Percentiles rank a stretch among this genome's conserved stretches.
Conservation (phyloP, 805 yeast genomes). For the Suhomyces sp. region DNA sequence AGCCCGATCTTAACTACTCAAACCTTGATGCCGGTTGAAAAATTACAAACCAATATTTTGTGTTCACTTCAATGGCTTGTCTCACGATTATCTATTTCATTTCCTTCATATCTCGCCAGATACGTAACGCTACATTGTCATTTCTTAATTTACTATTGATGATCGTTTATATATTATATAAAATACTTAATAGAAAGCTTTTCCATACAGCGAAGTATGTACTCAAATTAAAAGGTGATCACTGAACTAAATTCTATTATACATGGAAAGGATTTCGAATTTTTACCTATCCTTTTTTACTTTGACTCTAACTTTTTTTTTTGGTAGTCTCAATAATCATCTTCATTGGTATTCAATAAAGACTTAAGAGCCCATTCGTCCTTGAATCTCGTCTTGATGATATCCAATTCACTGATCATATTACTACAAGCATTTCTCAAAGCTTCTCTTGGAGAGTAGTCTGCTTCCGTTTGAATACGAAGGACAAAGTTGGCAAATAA, state of each 20-base stretch:
- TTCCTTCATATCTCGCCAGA: not conserved
- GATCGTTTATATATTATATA: not conserved
- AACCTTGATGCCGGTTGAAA: not conserved
- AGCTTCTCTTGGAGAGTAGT: conserved; percentile 88
- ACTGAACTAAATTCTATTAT: not conserved
- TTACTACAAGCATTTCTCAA: conserved; percentile 84
- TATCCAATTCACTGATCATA: conserved; percentile 74
- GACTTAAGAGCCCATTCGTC: conserved; percentile 93
- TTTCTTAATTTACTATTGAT: not conserved
- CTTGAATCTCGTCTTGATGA: conserved; percentile 72
- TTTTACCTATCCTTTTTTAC: not conserved
- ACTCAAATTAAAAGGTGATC: not conserved
- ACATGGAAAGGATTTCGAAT: not conserved
- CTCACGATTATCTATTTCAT: conserved; percentile 1
- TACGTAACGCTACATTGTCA: not conserved
- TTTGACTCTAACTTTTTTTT: not conserved
- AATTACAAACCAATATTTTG: not conserved
- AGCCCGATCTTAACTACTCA: not conserved
- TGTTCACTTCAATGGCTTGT: not conserved
- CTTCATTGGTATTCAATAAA: conserved; percentile 52
- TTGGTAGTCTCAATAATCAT: conserved; percentile 16
- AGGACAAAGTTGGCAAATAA: conserved; percentile 90
- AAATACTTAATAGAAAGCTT: conserved; percentile 1
- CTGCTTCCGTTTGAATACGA: conserved; percentile 95
- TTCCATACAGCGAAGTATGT: not conserved